Conservation (phyloP, 1,284 basidiomycete genomes). For the Melampsora abietis-canadensis region DNA sequence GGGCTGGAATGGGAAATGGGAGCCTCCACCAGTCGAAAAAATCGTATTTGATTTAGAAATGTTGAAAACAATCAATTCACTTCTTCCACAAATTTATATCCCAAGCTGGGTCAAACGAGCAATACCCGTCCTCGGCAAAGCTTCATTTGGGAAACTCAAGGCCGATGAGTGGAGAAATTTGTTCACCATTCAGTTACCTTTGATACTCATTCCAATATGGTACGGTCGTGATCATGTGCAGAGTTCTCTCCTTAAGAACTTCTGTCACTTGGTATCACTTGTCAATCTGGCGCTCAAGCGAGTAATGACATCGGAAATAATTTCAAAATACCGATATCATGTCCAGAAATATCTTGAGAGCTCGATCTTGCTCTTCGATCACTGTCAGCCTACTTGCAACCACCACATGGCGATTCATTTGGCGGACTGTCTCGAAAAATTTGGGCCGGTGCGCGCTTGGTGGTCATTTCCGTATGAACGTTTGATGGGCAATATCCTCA, state of each 20-base stretch:
- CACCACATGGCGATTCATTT: slow-evolving; percentile 11
- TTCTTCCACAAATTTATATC: not conserved
- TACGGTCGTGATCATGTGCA: not conserved
- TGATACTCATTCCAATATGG: slow-evolving; percentile 9
- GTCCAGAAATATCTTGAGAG: not conserved
- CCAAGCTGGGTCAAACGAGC: slow-evolving; percentile 25
- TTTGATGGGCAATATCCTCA: slow-evolving; percentile 11
- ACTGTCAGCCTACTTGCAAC: not conserved
- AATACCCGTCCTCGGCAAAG: slow-evolving; percentile 29
- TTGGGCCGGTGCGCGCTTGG: slow-evolving; percentile 19
- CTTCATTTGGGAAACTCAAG: slow-evolving; percentile 16
- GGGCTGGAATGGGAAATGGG: not conserved
- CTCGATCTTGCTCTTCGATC: not conserved
- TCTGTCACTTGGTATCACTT: slow-evolving; percentile 7
- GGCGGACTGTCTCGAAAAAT: slow-evolving; percentile 8
- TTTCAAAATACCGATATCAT: slow-evolving; percentile 1
- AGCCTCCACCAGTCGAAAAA: not conserved
- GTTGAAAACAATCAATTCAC: not conserved
- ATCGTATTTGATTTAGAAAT: not conserved
- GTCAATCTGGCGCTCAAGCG: slow-evolving; percentile 23
- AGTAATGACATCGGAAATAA: slow-evolving; percentile 4
- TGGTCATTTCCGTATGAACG: slow-evolving; percentile 20
- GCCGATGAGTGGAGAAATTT: slow-evolving; percentile 33
- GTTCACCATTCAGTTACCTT: slow-evolving; percentile 24
- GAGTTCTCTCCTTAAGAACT: not conserved